phyloP scores from a whole-genome alignment of 2,329 filamentous ascomycete species.

The Allantophomopsis cytisporea region DNA sequence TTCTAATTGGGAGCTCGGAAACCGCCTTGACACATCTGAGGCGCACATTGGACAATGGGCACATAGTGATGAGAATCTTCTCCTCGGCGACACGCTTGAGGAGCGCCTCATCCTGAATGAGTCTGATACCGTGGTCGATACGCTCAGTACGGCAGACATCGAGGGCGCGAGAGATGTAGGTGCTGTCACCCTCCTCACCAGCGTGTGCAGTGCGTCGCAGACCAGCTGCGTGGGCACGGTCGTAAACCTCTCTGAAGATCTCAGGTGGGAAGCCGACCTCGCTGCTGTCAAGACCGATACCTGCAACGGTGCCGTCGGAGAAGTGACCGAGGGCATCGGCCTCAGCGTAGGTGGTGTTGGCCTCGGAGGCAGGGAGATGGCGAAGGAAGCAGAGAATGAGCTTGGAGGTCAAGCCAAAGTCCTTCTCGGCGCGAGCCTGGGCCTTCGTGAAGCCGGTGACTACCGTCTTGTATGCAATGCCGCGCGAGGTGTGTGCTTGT shows the following conservation, averaged over 20 bases:
- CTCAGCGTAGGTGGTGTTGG: slow-evolving; percentile 29
- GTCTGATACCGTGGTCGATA: slow-evolving; percentile 63
- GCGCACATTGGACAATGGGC: slow-evolving; percentile 60
- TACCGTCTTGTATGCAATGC: slow-evolving; percentile 48
- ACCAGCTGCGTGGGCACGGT: slow-evolving; percentile 32
- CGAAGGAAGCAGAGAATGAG: slow-evolving; percentile 62
- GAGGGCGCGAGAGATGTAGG: slow-evolving; percentile 51
- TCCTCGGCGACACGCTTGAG: slow-evolving; percentile 41
- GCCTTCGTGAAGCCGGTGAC: slow-evolving; percentile 49
- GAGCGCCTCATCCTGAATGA: slow-evolving; percentile 44
- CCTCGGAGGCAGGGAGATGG: slow-evolving; percentile 50
- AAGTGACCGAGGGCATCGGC: slow-evolving; percentile 29
- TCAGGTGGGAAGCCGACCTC: slow-evolving; percentile 41
- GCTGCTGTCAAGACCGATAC: slow-evolving; percentile 56
- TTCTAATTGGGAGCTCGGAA: slow-evolving; percentile 28
- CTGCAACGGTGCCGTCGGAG: slow-evolving; percentile 37
- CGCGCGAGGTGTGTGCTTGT: slow-evolving; percentile 55
- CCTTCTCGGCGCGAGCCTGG: slow-evolving; percentile 40
- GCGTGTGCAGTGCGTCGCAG: slow-evolving; percentile 59
- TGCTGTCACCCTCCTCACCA: slow-evolving; percentile 59
- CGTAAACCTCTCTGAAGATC: slow-evolving; percentile 49
- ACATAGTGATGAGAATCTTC: slow-evolving; percentile 52
- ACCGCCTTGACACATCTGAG: slow-evolving; percentile 28
- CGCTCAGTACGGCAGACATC: slow-evolving; percentile 46
- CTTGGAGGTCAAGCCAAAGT: slow-evolving; percentile 50